A percentile compares a stretch with the other conserved stretches of the same genome.
Conservation (phyloP, 2,329 filamentous ascomycete species). For the Biscogniauxia sp. region DNA sequence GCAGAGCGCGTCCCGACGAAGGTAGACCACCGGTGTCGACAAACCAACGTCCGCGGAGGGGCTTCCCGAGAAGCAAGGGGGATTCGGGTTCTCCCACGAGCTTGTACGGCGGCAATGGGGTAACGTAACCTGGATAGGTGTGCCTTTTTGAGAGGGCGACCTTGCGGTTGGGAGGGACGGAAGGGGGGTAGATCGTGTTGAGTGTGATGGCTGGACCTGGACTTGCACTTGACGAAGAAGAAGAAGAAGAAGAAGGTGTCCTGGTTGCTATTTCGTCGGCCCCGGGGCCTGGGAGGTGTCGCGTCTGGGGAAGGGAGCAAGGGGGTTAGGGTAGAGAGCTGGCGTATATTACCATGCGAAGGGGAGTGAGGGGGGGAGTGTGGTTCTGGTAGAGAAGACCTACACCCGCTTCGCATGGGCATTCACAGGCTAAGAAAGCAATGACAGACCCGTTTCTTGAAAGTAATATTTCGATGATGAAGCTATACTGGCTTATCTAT, state of each 20-base stretch:
- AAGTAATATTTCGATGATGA: constrained; percentile 40
- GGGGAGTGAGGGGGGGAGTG: no score
- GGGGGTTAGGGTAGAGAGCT: background rate
- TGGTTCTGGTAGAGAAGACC: constrained; percentile 4
- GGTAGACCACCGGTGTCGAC: no score
- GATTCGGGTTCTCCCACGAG: no score
- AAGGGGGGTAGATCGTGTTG: no score
- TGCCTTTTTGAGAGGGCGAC: no score
- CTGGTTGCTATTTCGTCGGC: constrained; percentile 52
- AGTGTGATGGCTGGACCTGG: constrained; percentile 47
- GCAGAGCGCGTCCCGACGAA: no score
- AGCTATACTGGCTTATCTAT: constrained; percentile 52
- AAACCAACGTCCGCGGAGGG: no score
- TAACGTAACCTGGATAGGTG: no score
- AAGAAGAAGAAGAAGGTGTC: no score
- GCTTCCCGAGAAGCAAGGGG: no score
- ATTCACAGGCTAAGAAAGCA: constrained; percentile 56
- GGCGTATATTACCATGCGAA: background rate
- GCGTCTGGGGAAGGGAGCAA: constrained; percentile 35
- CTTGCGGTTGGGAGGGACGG: no score
- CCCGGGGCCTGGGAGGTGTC: constrained; percentile 63
- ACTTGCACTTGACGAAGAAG: constrained; percentile 53
- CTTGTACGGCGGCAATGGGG: no score
- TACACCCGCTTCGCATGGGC: constrained; percentile 54
- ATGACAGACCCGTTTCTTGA: constrained; percentile 53